Percentiles rank a stretch among this genome's conserved stretches.
phyloP scores from a whole-genome alignment of 2,329 filamentous ascomycete genomes.

The Colletotrichum camelliae region DNA sequence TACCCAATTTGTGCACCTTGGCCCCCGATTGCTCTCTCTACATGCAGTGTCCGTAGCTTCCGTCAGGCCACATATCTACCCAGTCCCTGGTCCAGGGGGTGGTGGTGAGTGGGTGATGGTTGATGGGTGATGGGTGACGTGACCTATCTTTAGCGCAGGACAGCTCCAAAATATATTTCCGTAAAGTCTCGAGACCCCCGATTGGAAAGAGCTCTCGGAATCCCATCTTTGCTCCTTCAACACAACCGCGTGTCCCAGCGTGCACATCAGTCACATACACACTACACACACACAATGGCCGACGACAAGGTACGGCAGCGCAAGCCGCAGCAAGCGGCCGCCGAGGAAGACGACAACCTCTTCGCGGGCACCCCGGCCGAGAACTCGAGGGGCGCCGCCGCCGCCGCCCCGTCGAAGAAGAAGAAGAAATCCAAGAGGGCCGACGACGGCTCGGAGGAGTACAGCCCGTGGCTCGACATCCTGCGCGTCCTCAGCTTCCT shows the following conservation, averaged over 20 bases:
- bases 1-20: not conserved
- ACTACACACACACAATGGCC: slow-evolving; percentile 38
- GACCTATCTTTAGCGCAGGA: not conserved
- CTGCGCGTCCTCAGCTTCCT: slow-evolving; percentile 73
- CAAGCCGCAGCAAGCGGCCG: slow-evolving; percentile 35
- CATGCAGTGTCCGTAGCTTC: not conserved
- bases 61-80: not conserved
- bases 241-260: not conserved
- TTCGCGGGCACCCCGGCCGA: slow-evolving; percentile 29
- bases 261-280: not conserved
- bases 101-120: not conserved
- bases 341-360: slow-evolving; percentile 30
- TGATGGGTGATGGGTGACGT: not conserved
- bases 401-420: slow-evolving; percentile 24
- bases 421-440: slow-evolving; percentile 29
- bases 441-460: slow-evolving; percentile 63
- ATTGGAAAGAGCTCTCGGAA: no score
- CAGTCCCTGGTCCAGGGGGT: not conserved
- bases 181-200: no score
- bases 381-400: slow-evolving; percentile 7
- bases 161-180: not conserved
- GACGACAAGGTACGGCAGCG: slow-evolving; percentile 47
- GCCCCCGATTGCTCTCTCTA: not conserved
- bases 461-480: slow-evolving; percentile 65
- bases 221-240: not conserved